Base-by-base conservation (phyloP, 148 eudicot species). In the Dysphania ambrosioides region DNA sequence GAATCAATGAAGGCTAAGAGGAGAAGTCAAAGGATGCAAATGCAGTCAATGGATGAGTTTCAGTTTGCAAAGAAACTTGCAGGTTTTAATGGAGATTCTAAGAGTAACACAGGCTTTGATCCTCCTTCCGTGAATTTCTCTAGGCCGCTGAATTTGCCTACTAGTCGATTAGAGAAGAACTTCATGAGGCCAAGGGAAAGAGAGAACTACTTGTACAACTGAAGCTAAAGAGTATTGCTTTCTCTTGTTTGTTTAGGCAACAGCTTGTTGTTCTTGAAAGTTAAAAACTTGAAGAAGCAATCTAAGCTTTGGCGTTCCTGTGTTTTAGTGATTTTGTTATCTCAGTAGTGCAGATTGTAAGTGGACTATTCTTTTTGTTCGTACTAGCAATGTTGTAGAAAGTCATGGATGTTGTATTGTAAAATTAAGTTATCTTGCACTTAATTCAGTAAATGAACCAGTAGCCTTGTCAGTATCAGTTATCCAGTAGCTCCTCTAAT, bases 11-110 rank as follows among this genome's bases (percentile, higher is more conserved):
- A 88, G 81, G 96, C 96, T 16, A 94, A 90, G 81, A 86, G 90
- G 79, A 90, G 89, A 74, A 79, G 71, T n/a, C 81, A 74, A 16
- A 84, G 98, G 72, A 72, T 72, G 66, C 84, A 82, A 31, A 88
- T 86, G 73, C 93, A 87, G 70, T 90, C 97, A 4, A 91, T 90
- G 97, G 97, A 90, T 79, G 97, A 91, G 73, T 83, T 88, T 79
- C 93, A 91, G 83, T 91, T 94, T 86, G 81, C 87, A 41, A 90
- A 86, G 79, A 91, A 86, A 64, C 85, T 87, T 29, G 83, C 59
- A 0, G 87, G 70, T 29, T 56, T 79, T 32, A 75, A 81, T 75
- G 91, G 74, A 42, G 89, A 88, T 78, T 77, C 80, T 13, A 90
- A 87, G 75, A 83, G 85, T 78, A 81, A 79, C 72, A 79, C 80